Conservation (phyloP, 345 rosid species). For the Citrus reticulata region DNA sequence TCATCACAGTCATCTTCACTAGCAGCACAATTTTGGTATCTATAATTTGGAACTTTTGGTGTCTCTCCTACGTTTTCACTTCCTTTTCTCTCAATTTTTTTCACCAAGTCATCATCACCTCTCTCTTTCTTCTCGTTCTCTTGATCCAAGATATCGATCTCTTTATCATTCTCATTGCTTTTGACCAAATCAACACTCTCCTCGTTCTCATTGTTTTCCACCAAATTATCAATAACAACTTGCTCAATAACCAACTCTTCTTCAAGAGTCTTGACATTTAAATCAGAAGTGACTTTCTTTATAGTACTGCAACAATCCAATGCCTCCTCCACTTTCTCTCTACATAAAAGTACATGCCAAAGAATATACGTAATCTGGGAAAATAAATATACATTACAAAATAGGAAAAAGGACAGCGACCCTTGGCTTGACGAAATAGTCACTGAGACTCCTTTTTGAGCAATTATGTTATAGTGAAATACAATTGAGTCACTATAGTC, state of each 20-base stretch:
- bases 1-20: constrained; percentile 25
- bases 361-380: no score
- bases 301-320: constrained; percentile 11
- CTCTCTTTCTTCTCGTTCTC: constrained; percentile 7
- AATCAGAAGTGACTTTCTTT: constrained; percentile 51
- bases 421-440: no score
- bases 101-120: constrained; percentile 14
- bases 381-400: no score
- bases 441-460: no score
- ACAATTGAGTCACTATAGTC: no score
- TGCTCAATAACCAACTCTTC: constrained; percentile 22
- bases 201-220: constrained; percentile 9
- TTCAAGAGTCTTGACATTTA: constrained; percentile 33
- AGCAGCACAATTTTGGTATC: constrained; percentile 24
- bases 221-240: neutral
- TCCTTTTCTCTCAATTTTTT: constrained; percentile 8
- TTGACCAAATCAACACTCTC: constrained; percentile 8
- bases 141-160: neutral
- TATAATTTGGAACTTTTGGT: constrained; percentile 22
- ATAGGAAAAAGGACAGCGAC: no score
- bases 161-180: neutral
- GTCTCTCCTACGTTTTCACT: constrained; percentile 13
- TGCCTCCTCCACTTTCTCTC: constrained; percentile 27
- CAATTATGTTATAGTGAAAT: no score
- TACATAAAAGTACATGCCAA: neutral